Evolutionary conservation across 306 rosid genomes (phyloP).

Genomic region (Arachis hypogaea): DNA sequence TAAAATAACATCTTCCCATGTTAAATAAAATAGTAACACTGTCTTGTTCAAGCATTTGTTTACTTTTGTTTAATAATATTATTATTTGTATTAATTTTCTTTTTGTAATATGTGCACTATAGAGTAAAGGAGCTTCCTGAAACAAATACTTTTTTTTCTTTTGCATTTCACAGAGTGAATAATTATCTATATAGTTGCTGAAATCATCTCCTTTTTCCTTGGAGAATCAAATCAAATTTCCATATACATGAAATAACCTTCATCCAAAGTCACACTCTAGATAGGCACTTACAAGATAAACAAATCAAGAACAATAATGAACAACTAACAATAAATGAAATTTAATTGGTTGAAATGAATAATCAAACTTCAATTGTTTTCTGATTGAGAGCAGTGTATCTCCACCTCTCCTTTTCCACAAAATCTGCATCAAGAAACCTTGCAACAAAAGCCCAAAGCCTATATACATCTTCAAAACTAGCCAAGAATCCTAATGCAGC

Average conservation of each 20-base stretch:
- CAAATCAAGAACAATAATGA: conserved; percentile 20
- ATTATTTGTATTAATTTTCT: no score
- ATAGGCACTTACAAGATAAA: conserved; percentile 11
- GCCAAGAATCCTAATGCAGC: conserved; percentile 85
- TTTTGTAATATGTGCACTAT: no score
- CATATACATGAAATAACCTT: conserved; percentile 30
- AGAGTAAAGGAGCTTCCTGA: no score
- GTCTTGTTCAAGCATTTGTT: neutral
- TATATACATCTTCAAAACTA: conserved; percentile 75
- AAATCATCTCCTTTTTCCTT: neutral
- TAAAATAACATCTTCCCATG: neutral
- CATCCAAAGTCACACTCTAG: conserved; percentile 30
- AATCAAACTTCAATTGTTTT: conserved; percentile 68
- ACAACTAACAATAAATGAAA: conserved; percentile 27
- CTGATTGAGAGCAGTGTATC: conserved; percentile 87
- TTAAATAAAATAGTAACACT: neutral
- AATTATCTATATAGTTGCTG: conserved; percentile 19
- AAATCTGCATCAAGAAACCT: conserved; percentile 91
- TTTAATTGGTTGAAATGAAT: neutral
- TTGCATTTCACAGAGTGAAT: no score
- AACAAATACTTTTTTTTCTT: no score
- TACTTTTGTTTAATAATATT: no score
- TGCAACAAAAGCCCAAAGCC: conserved; percentile 91
- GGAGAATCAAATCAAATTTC: conserved; percentile 13
- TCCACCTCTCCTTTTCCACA: conserved; percentile 96